Conservation (phyloP, 768 basidiomycete species). For the Lactifluus rugatus region DNA sequence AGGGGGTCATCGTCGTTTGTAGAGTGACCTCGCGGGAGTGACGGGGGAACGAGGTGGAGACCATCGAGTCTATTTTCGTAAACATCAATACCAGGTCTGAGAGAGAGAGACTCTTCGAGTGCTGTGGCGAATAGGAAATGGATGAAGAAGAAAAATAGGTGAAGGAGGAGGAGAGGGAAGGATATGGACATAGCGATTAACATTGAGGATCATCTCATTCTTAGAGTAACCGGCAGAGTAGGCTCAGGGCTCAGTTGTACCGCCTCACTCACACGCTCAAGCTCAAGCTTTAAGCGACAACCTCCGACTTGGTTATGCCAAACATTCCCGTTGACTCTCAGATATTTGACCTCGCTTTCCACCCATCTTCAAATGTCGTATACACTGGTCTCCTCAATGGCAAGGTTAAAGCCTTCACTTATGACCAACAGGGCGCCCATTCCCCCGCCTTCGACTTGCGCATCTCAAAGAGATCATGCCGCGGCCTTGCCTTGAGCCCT, state of each 20-base stretch:
- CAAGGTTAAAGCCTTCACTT: slow-evolving; percentile 70
- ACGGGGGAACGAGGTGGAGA: slow-evolving; percentile 13
- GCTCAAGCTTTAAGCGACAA: too few relatives aligned
- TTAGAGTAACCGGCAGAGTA: too few relatives aligned
- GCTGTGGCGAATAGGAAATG: slow-evolving; percentile 21
- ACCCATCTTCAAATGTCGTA: slow-evolving; percentile 61
- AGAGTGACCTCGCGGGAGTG: slow-evolving; percentile 10
- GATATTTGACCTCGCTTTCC: slow-evolving; percentile 85
- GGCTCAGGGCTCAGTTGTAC: too few relatives aligned
- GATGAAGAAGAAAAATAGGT: slow-evolving; percentile 9
- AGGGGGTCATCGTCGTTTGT: slow-evolving; percentile 32
- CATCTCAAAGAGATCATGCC: slow-evolving; percentile 78
- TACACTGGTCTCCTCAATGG: slow-evolving; percentile 77
- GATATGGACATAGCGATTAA: neutral
- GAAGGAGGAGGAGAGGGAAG: slow-evolving; percentile 18
- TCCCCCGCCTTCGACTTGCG: slow-evolving; percentile 49
- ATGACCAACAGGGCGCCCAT: slow-evolving; percentile 59
- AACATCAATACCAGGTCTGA: slow-evolving; percentile 16
- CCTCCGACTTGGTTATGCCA: too few relatives aligned
- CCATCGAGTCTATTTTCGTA: neutral
- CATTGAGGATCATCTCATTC: neutral
- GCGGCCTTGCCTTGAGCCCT: slow-evolving; percentile 56
- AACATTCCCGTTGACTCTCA: slow-evolving; percentile 66
- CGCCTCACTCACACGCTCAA: too few relatives aligned
- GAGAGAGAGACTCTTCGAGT: slow-evolving; percentile 23